A percentile compares a stretch with the other conserved stretches of the same genome.
Evolutionary conservation across 176 grass and related monocot species (phyloP).

Genomic region (Eleusine indica): DNA sequence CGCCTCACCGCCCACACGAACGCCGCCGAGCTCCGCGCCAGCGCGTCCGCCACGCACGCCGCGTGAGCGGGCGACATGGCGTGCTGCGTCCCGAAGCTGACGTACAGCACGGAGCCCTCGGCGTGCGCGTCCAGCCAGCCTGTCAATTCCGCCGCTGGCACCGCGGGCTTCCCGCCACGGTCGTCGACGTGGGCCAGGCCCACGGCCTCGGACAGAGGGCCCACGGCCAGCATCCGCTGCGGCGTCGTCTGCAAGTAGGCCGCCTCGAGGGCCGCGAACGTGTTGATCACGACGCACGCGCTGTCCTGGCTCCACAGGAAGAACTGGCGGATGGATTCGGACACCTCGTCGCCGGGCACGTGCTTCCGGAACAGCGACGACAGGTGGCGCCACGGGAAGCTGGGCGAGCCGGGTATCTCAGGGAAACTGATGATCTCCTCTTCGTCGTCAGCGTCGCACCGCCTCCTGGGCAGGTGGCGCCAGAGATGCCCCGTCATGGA

Average conservation of each 20-base stretch:
- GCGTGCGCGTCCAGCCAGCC: constrained; percentile 59
- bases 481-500: constrained; percentile 47
- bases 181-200: background rate
- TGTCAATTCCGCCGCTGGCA: background rate
- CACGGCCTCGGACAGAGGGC: constrained; percentile 36
- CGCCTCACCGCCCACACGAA: constrained; percentile 56
- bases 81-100: constrained; percentile 64
- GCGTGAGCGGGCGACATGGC: constrained; percentile 36
- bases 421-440: constrained; percentile 42
- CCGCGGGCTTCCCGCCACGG: constrained; percentile 27
- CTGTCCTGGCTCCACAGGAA: constrained; percentile 64
- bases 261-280: constrained; percentile 49
- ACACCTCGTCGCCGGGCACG: constrained; percentile 49
- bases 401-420: constrained; percentile 33
- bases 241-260: constrained; percentile 42
- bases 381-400: constrained; percentile 48
- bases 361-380: constrained; percentile 45
- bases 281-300: constrained; percentile 52
- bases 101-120: constrained; percentile 57
- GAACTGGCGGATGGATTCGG: constrained; percentile 47
- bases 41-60: constrained; percentile 46
- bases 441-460: background rate
- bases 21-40: constrained; percentile 36
- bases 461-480: background rate
- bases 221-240: constrained; percentile 55